Percentiles rank a stretch among this genome's conserved stretches.
Evolutionary conservation across 306 rosid genomes (phyloP).

Genomic region (Delonix regia): DNA sequence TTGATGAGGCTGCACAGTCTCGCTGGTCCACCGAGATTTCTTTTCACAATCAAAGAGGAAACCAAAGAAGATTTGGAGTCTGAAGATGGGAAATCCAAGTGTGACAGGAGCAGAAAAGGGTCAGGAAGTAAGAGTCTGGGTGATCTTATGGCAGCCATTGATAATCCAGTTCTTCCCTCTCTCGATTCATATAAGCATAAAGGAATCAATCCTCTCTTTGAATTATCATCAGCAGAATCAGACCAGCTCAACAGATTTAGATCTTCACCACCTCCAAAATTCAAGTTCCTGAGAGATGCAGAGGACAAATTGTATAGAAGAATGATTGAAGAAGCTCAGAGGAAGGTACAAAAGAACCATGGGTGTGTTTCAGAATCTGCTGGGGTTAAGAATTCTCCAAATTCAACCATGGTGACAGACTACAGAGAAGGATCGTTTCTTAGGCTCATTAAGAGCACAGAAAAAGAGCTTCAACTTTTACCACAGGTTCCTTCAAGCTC

Average conservation of each 20-base stretch:
- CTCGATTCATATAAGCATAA: constrained; percentile 60
- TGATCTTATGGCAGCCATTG: constrained; percentile 56
- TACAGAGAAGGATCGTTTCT: constrained; percentile 49
- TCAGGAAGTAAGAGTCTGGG: constrained; percentile 75
- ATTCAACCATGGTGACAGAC: constrained; percentile 29
- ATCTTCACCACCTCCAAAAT: constrained; percentile 89
- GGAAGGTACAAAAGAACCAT: constrained; percentile 31
- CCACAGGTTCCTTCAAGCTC: constrained; percentile 66
- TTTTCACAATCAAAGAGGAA: constrained; percentile 90
- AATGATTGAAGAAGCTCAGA: constrained; percentile 74
- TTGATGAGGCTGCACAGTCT: constrained; percentile 89
- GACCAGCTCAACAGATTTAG: constrained; percentile 56
- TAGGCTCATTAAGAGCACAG: constrained; percentile 47
- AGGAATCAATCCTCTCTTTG: constrained; percentile 89
- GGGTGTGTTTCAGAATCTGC: constrained; percentile 33
- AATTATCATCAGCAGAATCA: constrained; percentile 59
- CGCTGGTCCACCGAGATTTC: constrained; percentile 86
- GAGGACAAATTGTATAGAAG: constrained; percentile 76
- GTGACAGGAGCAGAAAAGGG: constrained; percentile 38
- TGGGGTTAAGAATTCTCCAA: constrained; percentile 27
- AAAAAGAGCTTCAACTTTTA: constrained; percentile 36
- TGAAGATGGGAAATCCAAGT: constrained; percentile 65
- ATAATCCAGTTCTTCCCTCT: constrained; percentile 54
- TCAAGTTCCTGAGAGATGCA: constrained; percentile 88
- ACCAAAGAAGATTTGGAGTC: constrained; percentile 88